Base-by-base conservation (phyloP, 2,329 filamentous ascomycete genomes). In the Elsinoe batatas region DNA sequence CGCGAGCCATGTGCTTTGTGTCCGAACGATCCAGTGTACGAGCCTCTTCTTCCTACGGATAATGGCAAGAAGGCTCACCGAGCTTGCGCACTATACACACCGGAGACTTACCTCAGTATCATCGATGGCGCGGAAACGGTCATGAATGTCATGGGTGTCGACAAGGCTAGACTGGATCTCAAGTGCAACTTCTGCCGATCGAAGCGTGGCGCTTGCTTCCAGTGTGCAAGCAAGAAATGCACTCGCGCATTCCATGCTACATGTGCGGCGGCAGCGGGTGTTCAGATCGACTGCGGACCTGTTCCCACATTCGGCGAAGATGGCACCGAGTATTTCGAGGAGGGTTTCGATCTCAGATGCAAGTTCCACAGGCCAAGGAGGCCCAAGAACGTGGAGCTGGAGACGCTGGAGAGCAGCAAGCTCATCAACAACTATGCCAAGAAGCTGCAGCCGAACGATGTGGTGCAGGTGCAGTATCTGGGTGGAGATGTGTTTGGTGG, bases 181-280 rank as follows among this genome's bases (percentile, higher is more conserved):
- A 95, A 95, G 70, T 98, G 93, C 69, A 83, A 95, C 59, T 95
- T 88, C 72, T 98, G 93, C 67, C 88, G 91, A 33, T 94, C 90
- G 32, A 94, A 93, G 70, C 87, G 87, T 57, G 93, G 93, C n/a
- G 89, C 89, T 13, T 96, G 91, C 72, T 94, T 98, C 73, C 91
- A 97, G 69, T 98, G 93, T 71, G 94, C 89, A 1, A 85, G 89
- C 63, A 91, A 91, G 74, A 97, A 95, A 69, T 98, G 93, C 65
- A 86, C 88, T 3, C 79, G 93, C 60, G 86, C 91, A 7, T 98
- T 96, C 71, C 93, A 98, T 68, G 88, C 91, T 13, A 97, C 91
- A 1, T 98, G 93, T 68, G 93, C 93, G 2, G 85, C 90, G 6
- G 84, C 91, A 18, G 91, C 91, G 35, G 93, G 93, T 56, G 90